Conservation (phyloP, 2,329 filamentous ascomycete species). For the Pseudocercospora macadamiae region DNA sequence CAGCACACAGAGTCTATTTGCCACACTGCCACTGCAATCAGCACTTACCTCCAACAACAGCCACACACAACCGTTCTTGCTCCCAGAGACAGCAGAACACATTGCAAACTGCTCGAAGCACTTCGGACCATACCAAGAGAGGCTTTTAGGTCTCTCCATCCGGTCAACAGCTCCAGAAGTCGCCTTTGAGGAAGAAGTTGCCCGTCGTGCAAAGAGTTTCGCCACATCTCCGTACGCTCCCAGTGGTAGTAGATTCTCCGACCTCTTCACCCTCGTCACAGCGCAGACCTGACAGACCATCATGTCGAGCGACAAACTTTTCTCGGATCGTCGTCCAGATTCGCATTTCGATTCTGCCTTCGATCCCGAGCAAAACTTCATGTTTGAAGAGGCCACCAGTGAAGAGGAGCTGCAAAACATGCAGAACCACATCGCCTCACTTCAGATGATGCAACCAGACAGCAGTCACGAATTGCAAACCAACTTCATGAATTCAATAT, state of each 20-base stretch:
- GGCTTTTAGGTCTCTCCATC: background rate
- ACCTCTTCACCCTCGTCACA: background rate
- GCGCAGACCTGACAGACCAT: background rate
- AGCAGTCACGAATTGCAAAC: background rate
- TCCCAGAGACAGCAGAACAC: background rate
- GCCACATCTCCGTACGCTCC: background rate
- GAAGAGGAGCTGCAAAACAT: conserved; percentile 28
- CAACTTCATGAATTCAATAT: conserved; percentile 10
- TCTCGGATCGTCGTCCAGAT: background rate
- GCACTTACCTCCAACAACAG: background rate
- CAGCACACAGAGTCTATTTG: background rate
- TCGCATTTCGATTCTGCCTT: conserved; percentile 29
- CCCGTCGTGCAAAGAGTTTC: background rate
- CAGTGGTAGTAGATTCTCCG: background rate
- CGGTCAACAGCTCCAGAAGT: background rate
- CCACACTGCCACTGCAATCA: background rate
- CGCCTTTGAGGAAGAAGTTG: background rate
- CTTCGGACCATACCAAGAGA: background rate
- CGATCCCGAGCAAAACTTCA: conserved; percentile 30
- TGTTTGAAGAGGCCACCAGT: conserved; percentile 27
- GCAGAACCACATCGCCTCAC: conserved; percentile 24
- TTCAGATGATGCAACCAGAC: conserved; percentile 18
- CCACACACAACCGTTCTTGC: background rate
- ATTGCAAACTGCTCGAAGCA: background rate
- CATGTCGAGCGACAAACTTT: background rate